Evolutionary conservation across 139 green algal species (phyloP).

Genomic region (Micromonas commoda): DNA sequence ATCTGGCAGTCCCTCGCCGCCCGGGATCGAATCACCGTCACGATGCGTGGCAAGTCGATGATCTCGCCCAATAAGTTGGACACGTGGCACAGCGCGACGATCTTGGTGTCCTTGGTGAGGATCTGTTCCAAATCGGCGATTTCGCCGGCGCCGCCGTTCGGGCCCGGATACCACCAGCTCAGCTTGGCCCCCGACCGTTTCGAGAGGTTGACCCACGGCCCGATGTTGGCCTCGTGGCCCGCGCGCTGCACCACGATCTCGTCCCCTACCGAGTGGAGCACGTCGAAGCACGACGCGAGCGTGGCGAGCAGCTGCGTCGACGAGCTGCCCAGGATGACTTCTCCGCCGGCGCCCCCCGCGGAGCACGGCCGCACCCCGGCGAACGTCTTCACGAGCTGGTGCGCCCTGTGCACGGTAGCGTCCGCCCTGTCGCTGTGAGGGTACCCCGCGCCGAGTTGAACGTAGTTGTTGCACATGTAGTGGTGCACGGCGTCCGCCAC

Average conservation of each 20-base stretch:
- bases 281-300: neutral
- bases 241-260: slow-evolving; percentile 23
- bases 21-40: neutral
- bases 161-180: neutral
- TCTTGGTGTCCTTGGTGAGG: slow-evolving; percentile 3
- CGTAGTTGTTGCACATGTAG: neutral
- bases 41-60: slow-evolving; percentile 1
- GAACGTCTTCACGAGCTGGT: neutral
- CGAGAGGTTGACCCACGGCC: slow-evolving; percentile 18
- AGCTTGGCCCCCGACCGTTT: neutral
- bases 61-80: slow-evolving; percentile 30
- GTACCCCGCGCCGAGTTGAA: slow-evolving; percentile 3
- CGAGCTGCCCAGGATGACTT: neutral
- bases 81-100: slow-evolving; percentile 29
- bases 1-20: neutral
- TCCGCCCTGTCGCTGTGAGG: neutral
- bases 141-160: neutral
- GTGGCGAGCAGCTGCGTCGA: neutral
- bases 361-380: neutral
- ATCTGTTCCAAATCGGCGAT: slow-evolving; percentile 20
- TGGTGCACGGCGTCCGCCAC: neutral
- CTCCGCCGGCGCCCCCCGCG: neutral
- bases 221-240: slow-evolving; percentile 28
- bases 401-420: neutral
- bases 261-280: neutral